Evolutionary conservation across 495 filamentous ascomycete genomes (phyloP).

Genomic region (Penicillium taxi): DNA sequence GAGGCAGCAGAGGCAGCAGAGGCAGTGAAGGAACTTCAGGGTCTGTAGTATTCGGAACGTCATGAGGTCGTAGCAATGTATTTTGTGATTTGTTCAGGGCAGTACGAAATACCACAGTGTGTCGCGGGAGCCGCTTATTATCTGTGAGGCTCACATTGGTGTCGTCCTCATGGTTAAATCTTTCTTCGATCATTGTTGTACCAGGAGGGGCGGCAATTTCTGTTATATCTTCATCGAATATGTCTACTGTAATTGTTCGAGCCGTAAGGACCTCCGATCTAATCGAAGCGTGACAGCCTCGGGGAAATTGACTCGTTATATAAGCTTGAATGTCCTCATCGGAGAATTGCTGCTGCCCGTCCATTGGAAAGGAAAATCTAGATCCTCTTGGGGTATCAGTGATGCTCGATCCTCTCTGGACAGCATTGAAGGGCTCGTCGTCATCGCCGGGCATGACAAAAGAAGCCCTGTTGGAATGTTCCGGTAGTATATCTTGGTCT

Average conservation of each 20-base stretch:
- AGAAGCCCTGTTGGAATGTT: constrained; percentile 22
- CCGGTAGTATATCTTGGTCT: constrained; percentile 9
- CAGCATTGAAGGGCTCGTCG: constrained; percentile 38
- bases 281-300: constrained; percentile 50
- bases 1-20: constrained; percentile 1
- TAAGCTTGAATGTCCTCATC: constrained; percentile 40
- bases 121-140: constrained; percentile 23
- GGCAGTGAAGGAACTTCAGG: too few relatives aligned
- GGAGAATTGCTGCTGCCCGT: constrained; percentile 29
- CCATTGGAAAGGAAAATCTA: constrained; percentile 24
- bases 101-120: constrained; percentile 40
- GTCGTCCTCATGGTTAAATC: constrained; percentile 33
- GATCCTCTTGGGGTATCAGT: constrained; percentile 13
- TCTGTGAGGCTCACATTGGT: constrained; percentile 10
- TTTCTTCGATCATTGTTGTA: constrained; percentile 57
- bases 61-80: constrained; percentile 27
- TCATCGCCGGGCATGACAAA: constrained; percentile 34
- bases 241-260: constrained; percentile 65
- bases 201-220: constrained; percentile 57
- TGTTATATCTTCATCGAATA: constrained; percentile 51
- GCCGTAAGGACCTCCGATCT: constrained; percentile 56
- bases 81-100: constrained; percentile 38
- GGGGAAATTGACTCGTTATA: constrained; percentile 40
- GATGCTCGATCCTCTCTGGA: constrained; percentile 34
- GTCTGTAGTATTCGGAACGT: background rate